A percentile compares a stretch with the other conserved stretches of the same genome.
These are phyloP conservation scores for Dendrocalamus latiflorus DNA, from an alignment of 202 grass and related monocot genomes.

Conservation along the genomic window DNA sequence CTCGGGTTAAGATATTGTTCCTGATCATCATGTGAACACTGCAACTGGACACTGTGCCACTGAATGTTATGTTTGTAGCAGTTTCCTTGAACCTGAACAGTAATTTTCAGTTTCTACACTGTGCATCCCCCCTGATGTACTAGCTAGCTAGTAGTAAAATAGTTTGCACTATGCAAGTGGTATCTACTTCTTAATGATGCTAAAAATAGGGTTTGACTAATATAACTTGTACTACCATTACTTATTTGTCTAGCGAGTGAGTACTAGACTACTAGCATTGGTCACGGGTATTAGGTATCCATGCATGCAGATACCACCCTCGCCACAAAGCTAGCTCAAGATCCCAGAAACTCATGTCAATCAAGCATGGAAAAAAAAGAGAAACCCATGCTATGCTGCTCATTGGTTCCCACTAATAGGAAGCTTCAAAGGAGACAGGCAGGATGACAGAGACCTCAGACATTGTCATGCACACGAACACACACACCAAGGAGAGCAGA, in stretches of 20 bases:
- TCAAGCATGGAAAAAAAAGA: conserved; percentile 8
- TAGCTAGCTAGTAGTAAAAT: background rate
- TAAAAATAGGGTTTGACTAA: too few relatives aligned
- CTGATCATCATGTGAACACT: conserved; percentile 39
- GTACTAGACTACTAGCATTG: too few relatives aligned
- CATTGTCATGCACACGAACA: too few relatives aligned
- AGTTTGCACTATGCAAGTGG: background rate
- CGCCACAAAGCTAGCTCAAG: too few relatives aligned
- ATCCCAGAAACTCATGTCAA: conserved; percentile 61
- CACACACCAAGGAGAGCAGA: too few relatives aligned
- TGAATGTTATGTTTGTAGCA: conserved; percentile 42
- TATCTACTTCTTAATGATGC: too few relatives aligned
- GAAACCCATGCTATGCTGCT: conserved; percentile 17
- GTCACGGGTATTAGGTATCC: conserved; percentile 27
- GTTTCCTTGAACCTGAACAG: conserved; percentile 28
- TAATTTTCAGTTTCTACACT: background rate
- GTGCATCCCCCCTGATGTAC: background rate
- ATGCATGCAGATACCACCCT: conserved; percentile 26
- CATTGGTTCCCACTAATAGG: conserved; percentile 21
- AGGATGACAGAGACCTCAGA: too few relatives aligned
- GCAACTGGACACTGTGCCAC: conserved; percentile 29
- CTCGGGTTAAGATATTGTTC: conserved; percentile 47
- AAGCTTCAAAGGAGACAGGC: too few relatives aligned
- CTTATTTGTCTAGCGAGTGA: too few relatives aligned
- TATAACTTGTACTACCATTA: too few relatives aligned